These are phyloP conservation scores for Malassezia sympodialis DNA, from an alignment of 1,284 basidiomycete genomes.

Conservation along the genomic window DNA sequence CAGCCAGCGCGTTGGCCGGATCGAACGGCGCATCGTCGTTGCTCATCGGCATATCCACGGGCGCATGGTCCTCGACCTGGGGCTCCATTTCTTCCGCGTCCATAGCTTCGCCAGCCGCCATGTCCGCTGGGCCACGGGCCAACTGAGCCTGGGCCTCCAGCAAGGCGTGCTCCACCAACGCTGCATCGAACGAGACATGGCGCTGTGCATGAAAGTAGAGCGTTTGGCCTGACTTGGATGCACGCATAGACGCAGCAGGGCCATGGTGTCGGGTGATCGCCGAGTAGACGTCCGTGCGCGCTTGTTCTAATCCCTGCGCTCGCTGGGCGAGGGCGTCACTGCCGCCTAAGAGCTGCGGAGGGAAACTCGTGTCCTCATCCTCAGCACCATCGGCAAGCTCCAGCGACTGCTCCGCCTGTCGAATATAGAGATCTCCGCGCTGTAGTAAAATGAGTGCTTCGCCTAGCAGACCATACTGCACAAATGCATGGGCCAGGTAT, in stretches of 20 bases:
- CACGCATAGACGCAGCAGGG: slow-evolving; percentile 16
- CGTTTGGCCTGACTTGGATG: slow-evolving; percentile 33
- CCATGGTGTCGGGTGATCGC: neutral
- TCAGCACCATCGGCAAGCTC: slow-evolving; percentile 41
- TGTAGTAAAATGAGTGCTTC: slow-evolving; percentile 39
- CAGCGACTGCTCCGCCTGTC: slow-evolving; percentile 36
- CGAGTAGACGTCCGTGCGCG: neutral
- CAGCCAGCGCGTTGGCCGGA: slow-evolving; percentile 28
- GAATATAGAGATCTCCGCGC: slow-evolving; percentile 37
- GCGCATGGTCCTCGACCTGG: slow-evolving; percentile 2
- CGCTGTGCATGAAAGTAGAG: slow-evolving; percentile 34
- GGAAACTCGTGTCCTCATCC: slow-evolving; percentile 33
- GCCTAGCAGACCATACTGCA: slow-evolving; percentile 23
- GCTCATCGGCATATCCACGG: neutral
- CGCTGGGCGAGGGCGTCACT: slow-evolving; percentile 24
- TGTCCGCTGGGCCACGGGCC: neutral
- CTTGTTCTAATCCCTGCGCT: slow-evolving; percentile 14
- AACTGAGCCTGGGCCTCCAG: slow-evolving; percentile 13
- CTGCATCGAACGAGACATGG: slow-evolving; percentile 41
- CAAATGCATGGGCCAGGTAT: slow-evolving; percentile 36
- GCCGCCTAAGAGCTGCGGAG: slow-evolving; percentile 17
- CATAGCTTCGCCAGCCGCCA: slow-evolving; percentile 5
- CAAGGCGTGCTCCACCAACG: slow-evolving; percentile 24
- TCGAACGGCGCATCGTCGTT: slow-evolving; percentile 25
- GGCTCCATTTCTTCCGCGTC: slow-evolving; percentile 14